A percentile compares a stretch with the other conserved stretches of the same genome.
Evolutionary conservation across 306 rosid genomes (phyloP).

Genomic region (Acmispon strigosus): DNA sequence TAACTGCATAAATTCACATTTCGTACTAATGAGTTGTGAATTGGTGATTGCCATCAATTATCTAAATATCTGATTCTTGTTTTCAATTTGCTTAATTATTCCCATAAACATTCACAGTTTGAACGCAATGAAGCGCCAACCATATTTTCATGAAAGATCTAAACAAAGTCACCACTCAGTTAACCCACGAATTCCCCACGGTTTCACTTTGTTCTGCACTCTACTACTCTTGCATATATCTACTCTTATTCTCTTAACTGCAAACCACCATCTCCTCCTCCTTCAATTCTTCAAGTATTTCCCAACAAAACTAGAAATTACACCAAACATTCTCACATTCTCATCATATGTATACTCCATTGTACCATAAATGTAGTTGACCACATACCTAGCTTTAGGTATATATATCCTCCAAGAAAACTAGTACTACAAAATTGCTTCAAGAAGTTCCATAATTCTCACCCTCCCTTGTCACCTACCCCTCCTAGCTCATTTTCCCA

Average conservation of each 20-base stretch:
- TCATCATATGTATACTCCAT: background rate
- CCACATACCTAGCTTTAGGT: background rate
- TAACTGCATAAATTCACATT: no score
- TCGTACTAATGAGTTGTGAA: background rate
- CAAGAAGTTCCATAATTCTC: no score
- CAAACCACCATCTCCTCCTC: background rate
- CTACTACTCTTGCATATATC: background rate
- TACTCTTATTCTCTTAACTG: background rate
- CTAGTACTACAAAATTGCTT: no score
- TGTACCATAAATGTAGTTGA: background rate
- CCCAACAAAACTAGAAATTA: no score
- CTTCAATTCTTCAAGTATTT: background rate
- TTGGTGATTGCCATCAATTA: background rate
- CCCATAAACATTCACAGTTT: background rate
- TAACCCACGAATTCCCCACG: slow-evolving; percentile 59
- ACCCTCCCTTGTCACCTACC: background rate
- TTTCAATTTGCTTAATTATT: background rate
- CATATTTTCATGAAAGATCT: background rate
- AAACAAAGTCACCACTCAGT: slow-evolving; percentile 17
- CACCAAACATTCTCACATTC: background rate
- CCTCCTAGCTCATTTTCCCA: background rate
- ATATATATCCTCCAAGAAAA: no score
- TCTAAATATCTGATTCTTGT: background rate
- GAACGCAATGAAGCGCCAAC: slow-evolving; percentile 24
- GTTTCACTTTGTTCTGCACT: slow-evolving; percentile 22